phyloP scores from a whole-genome alignment of 2,329 filamentous ascomycete genomes.

The Fusarium algeriense region DNA sequence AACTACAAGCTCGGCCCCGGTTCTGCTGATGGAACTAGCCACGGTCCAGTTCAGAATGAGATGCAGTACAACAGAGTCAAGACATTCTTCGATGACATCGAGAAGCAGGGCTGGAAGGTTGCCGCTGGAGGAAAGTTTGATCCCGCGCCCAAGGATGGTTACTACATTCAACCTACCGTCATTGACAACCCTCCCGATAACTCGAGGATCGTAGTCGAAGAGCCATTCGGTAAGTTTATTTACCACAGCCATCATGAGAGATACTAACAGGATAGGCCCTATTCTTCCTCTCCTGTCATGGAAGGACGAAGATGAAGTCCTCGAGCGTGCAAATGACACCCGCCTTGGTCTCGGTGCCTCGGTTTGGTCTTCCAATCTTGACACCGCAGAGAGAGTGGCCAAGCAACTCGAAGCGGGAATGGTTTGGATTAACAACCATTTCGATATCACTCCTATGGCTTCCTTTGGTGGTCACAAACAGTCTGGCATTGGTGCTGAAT shows the following conservation, averaged over 20 bases:
- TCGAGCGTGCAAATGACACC: constrained; percentile 67
- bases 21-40: constrained; percentile 48
- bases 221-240: constrained; percentile 58
- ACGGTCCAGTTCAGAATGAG: constrained; percentile 73
- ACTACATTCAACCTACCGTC: constrained; percentile 69
- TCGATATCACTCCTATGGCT: constrained; percentile 57
- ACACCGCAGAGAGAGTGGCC: constrained; percentile 64
- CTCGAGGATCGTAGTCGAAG: constrained; percentile 67
- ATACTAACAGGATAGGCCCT: constrained; percentile 52
- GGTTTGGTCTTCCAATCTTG: constrained; percentile 66
- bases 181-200: constrained; percentile 70
- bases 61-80: constrained; percentile 71
- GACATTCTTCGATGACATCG: constrained; percentile 63
- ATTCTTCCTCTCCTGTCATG: constrained; percentile 73
- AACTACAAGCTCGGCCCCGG: constrained; percentile 63
- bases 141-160: constrained; percentile 57
- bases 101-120: constrained; percentile 58
- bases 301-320: constrained; percentile 71
- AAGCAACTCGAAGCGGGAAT: constrained; percentile 66
- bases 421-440: constrained; percentile 70
- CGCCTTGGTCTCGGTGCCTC: constrained; percentile 67
- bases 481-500: constrained; percentile 59
- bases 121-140: constrained; percentile 50
- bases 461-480: constrained; percentile 60
- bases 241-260: background rate